These are phyloP conservation scores for Lachancea meyersii DNA, from an alignment of 805 yeast genomes.

Conservation along the genomic window DNA sequence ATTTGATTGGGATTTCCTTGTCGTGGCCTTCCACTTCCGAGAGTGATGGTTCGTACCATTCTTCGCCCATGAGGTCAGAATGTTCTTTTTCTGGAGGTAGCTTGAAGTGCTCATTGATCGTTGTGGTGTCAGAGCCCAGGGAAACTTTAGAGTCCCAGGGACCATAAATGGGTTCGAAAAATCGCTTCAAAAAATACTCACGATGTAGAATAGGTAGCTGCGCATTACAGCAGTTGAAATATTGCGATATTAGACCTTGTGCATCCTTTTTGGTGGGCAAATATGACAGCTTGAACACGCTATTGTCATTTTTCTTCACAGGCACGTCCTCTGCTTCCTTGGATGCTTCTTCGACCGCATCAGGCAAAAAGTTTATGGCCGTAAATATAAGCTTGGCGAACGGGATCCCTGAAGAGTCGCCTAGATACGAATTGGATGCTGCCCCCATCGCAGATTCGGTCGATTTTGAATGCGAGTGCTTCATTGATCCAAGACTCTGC, in stretches of 20 bases:
- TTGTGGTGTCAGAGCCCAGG: conserved; percentile 53
- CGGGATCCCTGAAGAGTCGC: conserved; percentile 55
- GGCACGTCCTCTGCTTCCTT: conserved; percentile 15
- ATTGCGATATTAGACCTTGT: conserved; percentile 53
- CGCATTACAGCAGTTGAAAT: conserved; percentile 73
- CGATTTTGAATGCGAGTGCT: conserved; percentile 5
- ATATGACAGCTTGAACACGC: conserved; percentile 17
- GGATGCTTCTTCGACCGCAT: conserved; percentile 23
- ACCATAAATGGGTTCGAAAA: conserved; percentile 80
- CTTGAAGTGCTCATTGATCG: conserved; percentile 36
- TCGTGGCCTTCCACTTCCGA: conserved; percentile 36
- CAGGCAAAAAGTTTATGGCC: conserved; percentile 57
- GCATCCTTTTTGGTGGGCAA: conserved; percentile 72
- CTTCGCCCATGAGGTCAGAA: conserved; percentile 8
- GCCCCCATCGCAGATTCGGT: conserved; percentile 5
- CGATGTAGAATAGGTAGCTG: conserved; percentile 82
- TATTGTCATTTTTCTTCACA: conserved; percentile 14
- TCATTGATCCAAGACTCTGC: conserved; percentile 21
- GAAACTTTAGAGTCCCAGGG: conserved; percentile 44
- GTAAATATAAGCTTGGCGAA: conserved; percentile 74
- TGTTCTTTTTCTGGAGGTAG: conserved; percentile 11
- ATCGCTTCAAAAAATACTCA: conserved; percentile 59
- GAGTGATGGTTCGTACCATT: conserved; percentile 15
- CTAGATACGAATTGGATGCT: conserved; percentile 35
- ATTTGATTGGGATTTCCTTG: conserved; percentile 44